Percentiles rank a stretch among this genome's conserved stretches.
Conservation (phyloP, 108 stramenopile species). For the Cyclotella cryptica region DNA sequence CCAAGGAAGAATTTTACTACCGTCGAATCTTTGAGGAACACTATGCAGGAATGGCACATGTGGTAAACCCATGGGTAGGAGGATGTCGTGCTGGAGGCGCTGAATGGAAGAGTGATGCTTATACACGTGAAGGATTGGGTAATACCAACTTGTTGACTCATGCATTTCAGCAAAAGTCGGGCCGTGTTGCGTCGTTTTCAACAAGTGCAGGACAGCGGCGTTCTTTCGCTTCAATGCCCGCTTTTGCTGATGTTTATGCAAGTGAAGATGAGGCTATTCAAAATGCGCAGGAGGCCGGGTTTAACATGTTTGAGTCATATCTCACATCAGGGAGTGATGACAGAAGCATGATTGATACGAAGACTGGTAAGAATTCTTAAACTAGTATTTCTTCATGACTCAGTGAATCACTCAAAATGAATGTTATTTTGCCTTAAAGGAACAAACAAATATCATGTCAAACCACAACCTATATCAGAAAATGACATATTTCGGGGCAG, state of each 20-base stretch:
- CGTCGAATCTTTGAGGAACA: constrained; percentile 71
- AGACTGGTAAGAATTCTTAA: constrained; percentile 13
- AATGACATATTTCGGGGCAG: constrained; percentile 70
- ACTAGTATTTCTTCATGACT: background rate
- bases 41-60: constrained; percentile 71
- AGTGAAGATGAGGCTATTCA: constrained; percentile 49
- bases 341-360: constrained; percentile 46
- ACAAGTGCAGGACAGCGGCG: constrained; percentile 14
- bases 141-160: constrained; percentile 66
- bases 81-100: constrained; percentile 79
- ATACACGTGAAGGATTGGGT: constrained; percentile 74
- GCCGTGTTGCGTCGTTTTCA: constrained; percentile 30
- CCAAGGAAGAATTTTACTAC: constrained; percentile 85
- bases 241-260: constrained; percentile 15
- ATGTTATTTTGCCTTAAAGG: background rate
- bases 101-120: constrained; percentile 71
- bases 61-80: constrained; percentile 75
- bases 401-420: background rate
- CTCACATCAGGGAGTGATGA: constrained; percentile 75
- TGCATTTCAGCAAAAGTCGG: constrained; percentile 56
- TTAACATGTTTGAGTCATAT: constrained; percentile 58
- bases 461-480: constrained; percentile 58
- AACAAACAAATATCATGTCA: constrained; percentile 74
- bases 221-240: constrained; percentile 16
- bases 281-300: constrained; percentile 47